Evolutionary conservation across 1,284 basidiomycete genomes (phyloP).

Genomic region (Naganishia liquefaciens): DNA sequence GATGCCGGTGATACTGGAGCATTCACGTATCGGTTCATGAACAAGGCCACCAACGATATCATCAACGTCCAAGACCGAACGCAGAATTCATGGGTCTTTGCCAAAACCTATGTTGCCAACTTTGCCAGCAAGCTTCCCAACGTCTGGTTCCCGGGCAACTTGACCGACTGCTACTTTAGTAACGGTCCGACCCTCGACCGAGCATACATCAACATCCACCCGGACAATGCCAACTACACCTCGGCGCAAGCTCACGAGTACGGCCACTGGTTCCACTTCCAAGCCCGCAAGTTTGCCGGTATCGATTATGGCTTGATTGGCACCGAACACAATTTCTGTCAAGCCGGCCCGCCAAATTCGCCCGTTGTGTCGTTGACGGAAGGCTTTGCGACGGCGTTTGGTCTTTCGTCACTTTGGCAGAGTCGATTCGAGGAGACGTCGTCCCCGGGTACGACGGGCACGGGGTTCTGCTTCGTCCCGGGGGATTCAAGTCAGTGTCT

Average conservation of each 20-base stretch:
- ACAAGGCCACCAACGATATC: slow-evolving; percentile 30
- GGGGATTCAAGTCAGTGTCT: slow-evolving; percentile 13
- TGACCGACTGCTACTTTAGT: not conserved
- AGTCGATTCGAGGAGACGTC: not conserved
- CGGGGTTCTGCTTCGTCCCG: slow-evolving; percentile 1
- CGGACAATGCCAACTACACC: slow-evolving; percentile 13
- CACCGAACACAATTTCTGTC: slow-evolving; percentile 10
- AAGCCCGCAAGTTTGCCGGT: not conserved
- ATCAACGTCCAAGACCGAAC: slow-evolving; percentile 28
- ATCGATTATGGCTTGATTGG: slow-evolving; percentile 7
- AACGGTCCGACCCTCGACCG: not conserved
- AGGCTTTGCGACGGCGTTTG: slow-evolving; percentile 27
- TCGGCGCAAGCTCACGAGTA: slow-evolving; percentile 26
- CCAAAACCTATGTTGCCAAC: slow-evolving; percentile 13
- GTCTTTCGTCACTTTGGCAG: slow-evolving; percentile 15
- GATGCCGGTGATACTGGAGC: not conserved
- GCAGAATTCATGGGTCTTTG: slow-evolving; percentile 20
- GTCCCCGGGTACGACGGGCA: not conserved
- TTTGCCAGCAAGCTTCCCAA: slow-evolving; percentile 4
- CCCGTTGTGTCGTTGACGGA: slow-evolving; percentile 15
- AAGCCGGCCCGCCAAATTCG: slow-evolving; percentile 8
- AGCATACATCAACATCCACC: slow-evolving; percentile 19
- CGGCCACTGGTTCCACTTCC: slow-evolving; percentile 29
- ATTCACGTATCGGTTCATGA: slow-evolving; percentile 26
- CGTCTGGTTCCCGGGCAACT: slow-evolving; percentile 26